Conservation (phyloP, 2,329 filamentous ascomycete genomes). For the Hymenoscyphus infarciens region DNA sequence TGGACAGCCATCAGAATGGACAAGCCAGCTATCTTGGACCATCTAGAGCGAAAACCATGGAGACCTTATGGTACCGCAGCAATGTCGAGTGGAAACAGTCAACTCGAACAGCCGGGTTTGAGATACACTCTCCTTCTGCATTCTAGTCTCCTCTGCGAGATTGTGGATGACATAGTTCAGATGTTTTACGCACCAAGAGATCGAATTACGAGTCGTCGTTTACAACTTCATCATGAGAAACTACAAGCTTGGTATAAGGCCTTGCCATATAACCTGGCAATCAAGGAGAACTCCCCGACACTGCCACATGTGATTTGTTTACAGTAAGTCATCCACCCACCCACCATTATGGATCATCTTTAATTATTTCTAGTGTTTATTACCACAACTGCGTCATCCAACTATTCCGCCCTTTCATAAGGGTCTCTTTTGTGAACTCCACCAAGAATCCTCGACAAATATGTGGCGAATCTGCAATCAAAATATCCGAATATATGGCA, state of each 20-base stretch:
- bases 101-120: conserved; percentile 16
- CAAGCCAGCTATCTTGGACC: conserved; percentile 38
- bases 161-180: conserved; percentile 56
- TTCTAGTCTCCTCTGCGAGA: conserved; percentile 62
- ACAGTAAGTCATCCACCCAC: conserved; percentile 52
- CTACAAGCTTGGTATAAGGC: conserved; percentile 66
- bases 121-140: conserved; percentile 20
- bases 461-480: conserved; percentile 29
- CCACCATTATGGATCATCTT: neutral
- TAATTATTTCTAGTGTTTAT: conserved; percentile 51
- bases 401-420: conserved; percentile 61
- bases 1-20: conserved; percentile 46
- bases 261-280: conserved; percentile 58
- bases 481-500: conserved; percentile 31
- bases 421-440: conserved; percentile 22
- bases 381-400: conserved; percentile 64
- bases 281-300: conserved; percentile 50
- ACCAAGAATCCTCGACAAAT: conserved; percentile 25
- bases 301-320: conserved; percentile 41
- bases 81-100: neutral
- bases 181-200: conserved; percentile 67
- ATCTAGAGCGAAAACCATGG: conserved; percentile 36
- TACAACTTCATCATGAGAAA: conserved; percentile 62
- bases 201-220: conserved; percentile 59
- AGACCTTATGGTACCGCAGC: conserved; percentile 25